A percentile compares a stretch with the other conserved stretches of the same genome.
Evolutionary conservation across 169 alveolate species (phyloP).

Genomic region (Plasmodium billcollinsi): DNA sequence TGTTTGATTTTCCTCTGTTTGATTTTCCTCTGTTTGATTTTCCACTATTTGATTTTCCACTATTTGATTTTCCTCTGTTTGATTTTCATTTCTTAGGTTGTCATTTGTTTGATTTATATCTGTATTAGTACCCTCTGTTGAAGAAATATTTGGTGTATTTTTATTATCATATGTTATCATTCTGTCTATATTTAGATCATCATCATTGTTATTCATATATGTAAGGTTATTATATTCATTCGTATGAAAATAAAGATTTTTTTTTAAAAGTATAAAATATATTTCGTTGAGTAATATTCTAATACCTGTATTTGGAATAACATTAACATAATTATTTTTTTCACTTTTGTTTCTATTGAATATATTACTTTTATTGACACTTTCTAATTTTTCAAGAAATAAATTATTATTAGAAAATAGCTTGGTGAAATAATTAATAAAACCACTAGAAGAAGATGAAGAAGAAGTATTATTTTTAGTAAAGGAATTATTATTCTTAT

Average conservation of each 20-base stretch:
- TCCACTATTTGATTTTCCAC: too few relatives aligned
- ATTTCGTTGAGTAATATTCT: constrained; percentile 72
- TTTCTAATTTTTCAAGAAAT: constrained; percentile 64
- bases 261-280: constrained; percentile 66
- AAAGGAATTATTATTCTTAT: constrained; percentile 25
- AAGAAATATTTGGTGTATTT: neutral
- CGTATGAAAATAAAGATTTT: constrained; percentile 71
- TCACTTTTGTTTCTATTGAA: constrained; percentile 39
- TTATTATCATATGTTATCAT: constrained; percentile 21
- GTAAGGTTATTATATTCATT: constrained; percentile 14
- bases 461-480: constrained; percentile 14
- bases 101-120: neutral
- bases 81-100: neutral
- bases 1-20: neutral
- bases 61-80: neutral
- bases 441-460: constrained; percentile 31
- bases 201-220: constrained; percentile 15
- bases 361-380: constrained; percentile 52
- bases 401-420: constrained; percentile 52
- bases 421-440: constrained; percentile 59
- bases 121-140: neutral
- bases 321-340: constrained; percentile 71
- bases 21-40: neutral
- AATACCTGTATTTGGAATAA: constrained; percentile 71
- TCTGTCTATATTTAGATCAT: constrained; percentile 55